Evolutionary conservation across 2,329 filamentous ascomycete genomes (phyloP), one percentile per base, ranked within the genome.

Genomic region (Gaeumannomyces tritici): DNA sequence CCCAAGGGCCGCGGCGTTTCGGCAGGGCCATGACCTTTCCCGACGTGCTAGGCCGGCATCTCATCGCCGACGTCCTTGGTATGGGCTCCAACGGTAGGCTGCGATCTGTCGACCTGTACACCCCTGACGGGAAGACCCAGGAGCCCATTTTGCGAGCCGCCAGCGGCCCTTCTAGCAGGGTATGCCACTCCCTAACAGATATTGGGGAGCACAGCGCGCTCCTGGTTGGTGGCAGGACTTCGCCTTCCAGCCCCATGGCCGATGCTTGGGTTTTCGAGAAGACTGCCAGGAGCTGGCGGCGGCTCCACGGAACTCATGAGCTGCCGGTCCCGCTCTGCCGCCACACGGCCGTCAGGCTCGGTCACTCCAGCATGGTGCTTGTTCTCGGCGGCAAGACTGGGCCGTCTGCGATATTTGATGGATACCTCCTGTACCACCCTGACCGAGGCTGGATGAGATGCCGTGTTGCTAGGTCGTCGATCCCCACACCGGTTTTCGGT

Each of bases 161-260:
- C 21, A 67, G 66, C 5, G 75, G 75, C 0, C 82, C 81, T 27
- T 67, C 73, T 4, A 72, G 72, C 60, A 76, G 88, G 57, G 88
- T 93, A 79, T 95, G 90, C 67, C 90, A 95, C 72, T 89, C 89
- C 0, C 78, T 92, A 26, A 93, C 89, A 26, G 79, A 85, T 59
- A 71, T 96, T 6, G 81, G 80, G 1, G 75, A 79, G 42, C 73
- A 75, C 27, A 83, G 83, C 21, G 81, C 81, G 64, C 74, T 97
- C 13, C 77, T 96, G 58, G 81, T 84, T 33, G 93, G 93, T 28
- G 93, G 93, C 6, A 83, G 93, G 64, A 80, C 83, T n/a, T 93
- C 91, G 9, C 92, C 93, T 5, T 80, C 86, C 15, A 81, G 80
- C 33, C 86, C 86, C 1, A 77, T 91, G 55, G 77, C 78, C 47